Base-by-base conservation (phyloP, 106 monocot species). In the Amphibolis antarctica region DNA sequence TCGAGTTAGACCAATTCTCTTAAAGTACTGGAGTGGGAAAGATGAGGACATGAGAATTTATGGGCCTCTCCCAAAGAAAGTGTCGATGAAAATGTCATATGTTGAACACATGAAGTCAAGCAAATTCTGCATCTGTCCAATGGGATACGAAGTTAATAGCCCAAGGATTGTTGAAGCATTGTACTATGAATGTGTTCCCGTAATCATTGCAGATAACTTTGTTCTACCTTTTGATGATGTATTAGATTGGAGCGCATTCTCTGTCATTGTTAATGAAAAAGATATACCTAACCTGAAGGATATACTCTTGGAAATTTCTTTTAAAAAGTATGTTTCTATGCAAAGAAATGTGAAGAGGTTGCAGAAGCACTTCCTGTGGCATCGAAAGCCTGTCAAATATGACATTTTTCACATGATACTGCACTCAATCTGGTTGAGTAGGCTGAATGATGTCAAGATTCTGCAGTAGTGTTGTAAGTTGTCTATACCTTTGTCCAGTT, bases 361-460 rank as follows among this genome's bases (percentile, higher is more conserved):
- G 63, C 89, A 94, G 82, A 89, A 71, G 71, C 94, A 94, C 68
- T 94, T 94, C 60, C 43, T 94, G 10, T 94, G 94, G 94, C 86
- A 94, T 73, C 53, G 70, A 6, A 86, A 65, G 44, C 94, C 94
- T 30, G 52, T 78, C 21, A 86, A 78, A 62, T 89, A 86, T 67
- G 94, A 94, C 73, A 27, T 94, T 10, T 94, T 89, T 73, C 86
- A 94, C 71, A 94, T 89, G 94, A 86, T 89, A 63, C 69, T 94
- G 61, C 94, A 94, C 69, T 89, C 94, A 1, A 76, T 94, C 67
- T 94, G 94, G 94, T 82, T 84, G 20, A 94, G 67, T 55, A 76
- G 94, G 55, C 17, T 94, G 42, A 94, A 84, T 43, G n/a, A n/a
- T n/a, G n/a, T n/a, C n/a, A n/a, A n/a, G n/a, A n/a, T n/a, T n/a